These are phyloP conservation scores for Chrysosphaeria jannelii DNA, from an alignment of 2,329 filamentous ascomycete genomes.

Conservation along the genomic window DNA sequence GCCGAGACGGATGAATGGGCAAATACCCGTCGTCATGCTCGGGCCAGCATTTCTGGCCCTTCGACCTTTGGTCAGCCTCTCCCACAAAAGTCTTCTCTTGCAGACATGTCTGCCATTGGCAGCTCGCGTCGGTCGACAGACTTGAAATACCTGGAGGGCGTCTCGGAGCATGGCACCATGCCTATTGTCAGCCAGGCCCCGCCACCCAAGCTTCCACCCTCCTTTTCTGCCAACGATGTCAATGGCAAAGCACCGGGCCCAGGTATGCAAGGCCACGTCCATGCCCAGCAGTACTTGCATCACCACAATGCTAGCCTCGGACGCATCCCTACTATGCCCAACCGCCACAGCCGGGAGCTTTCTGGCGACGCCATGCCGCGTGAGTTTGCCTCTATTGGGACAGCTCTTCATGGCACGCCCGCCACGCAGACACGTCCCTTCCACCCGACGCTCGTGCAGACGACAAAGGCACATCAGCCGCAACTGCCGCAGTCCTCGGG, in stretches of 20 bases:
- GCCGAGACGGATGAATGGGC: slow-evolving; percentile 22
- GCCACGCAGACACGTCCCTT: slow-evolving; percentile 21
- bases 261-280: slow-evolving; percentile 19
- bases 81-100: too few relatives aligned
- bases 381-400: slow-evolving; percentile 31
- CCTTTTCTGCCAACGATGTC: slow-evolving; percentile 72
- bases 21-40: slow-evolving; percentile 33
- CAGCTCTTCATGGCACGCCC: slow-evolving; percentile 51
- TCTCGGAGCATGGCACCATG: too few relatives aligned
- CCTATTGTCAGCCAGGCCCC: too few relatives aligned
- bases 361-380: slow-evolving; percentile 16
- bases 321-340: slow-evolving; percentile 37
- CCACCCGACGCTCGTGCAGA: slow-evolving; percentile 6
- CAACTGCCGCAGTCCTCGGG: slow-evolving; percentile 6
- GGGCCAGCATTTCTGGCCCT: slow-evolving; percentile 24
- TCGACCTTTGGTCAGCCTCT: too few relatives aligned
- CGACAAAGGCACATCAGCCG: slow-evolving; percentile 4
- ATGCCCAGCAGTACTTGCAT: slow-evolving; percentile 33
- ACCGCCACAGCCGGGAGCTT: slow-evolving; percentile 45
- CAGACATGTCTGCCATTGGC: too few relatives aligned
- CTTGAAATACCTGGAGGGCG: too few relatives aligned
- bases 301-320: slow-evolving; percentile 62
- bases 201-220: slow-evolving; percentile 52
- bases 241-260: slow-evolving; percentile 29
- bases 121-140: too few relatives aligned